Evolutionary conservation across 768 basidiomycete species (phyloP).

Genomic region (Suillus clintonianus): DNA sequence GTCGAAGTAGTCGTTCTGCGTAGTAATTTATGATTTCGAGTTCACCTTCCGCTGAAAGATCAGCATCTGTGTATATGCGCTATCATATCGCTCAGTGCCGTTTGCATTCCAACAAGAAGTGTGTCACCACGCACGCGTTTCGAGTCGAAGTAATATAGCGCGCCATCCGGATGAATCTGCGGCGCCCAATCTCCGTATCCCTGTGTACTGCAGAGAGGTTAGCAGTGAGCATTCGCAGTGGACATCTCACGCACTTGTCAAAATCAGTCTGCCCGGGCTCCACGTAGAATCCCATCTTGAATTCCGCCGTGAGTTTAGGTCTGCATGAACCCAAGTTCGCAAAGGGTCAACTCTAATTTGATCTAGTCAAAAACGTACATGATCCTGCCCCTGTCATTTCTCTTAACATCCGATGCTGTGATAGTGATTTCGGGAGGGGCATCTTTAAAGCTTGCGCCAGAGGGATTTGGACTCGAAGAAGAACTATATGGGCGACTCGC

Average conservation of each 20-base stretch:
- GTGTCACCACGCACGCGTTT: conserved; percentile 36
- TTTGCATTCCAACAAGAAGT: neutral
- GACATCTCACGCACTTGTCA: neutral
- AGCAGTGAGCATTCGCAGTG: neutral
- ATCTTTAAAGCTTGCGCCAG: neutral
- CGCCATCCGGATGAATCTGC: conserved; percentile 54
- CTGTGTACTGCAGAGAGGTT: neutral
- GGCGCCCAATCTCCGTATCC: conserved; percentile 35
- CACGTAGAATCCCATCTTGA: neutral
- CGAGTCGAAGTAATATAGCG: conserved; percentile 44
- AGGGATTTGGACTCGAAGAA: neutral
- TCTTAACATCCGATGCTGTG: neutral
- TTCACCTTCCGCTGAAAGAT: conserved; percentile 39
- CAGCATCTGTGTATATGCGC: conserved; percentile 51
- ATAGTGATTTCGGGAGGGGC: neutral
- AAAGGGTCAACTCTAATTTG: neutral
- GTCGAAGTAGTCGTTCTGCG: conserved; percentile 17
- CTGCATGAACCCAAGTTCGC: neutral
- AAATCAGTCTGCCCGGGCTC: neutral
- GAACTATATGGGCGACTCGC: neutral
- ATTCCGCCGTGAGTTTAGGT: neutral
- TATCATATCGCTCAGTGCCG: conserved; percentile 15
- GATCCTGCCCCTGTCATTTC: conserved; percentile 1
- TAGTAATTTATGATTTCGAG: conserved; percentile 26
- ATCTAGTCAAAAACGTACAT: neutral